Base-by-base conservation (phyloP, 768 basidiomycete genomes). In the Naganishia antarctica region DNA sequence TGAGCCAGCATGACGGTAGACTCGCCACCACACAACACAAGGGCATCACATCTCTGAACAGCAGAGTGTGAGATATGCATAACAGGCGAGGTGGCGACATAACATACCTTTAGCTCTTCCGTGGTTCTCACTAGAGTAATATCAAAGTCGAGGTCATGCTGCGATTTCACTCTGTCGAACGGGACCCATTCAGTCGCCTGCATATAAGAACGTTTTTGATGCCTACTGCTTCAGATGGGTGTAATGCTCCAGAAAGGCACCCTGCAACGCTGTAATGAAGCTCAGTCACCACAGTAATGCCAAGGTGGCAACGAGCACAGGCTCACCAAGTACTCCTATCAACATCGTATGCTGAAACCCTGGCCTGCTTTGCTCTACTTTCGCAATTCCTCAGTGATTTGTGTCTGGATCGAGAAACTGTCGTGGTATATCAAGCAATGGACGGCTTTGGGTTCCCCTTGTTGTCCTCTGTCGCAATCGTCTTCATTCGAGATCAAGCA, bases 11-110 rank as follows among this genome's bases (percentile, higher is more conserved):
- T 97, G 2, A 92, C 90, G 5, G 94, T 97, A 4, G 89, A 91
- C 79, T 98, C 94, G 80, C 94, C 94, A 7, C 93, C 94, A 12
- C 94, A 94, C 67, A 98, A 90, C 66, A 98, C 86, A 51, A 98
- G 81, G 0, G 87, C 93, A 69, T 89, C 84, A 74, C 91, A 94
- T 60, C 72, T 77, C 57, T 73, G 28, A 4, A 45, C 23, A 6
- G 9, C 28, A 29, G 47, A 25, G 29, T 34, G 51, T 26, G 32
- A 57, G 21, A 25, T 3, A 21, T 44, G 40, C 23, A 25, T 13
- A 31, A 44, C 9, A 47, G 26, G 15, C 11, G 5, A 21, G 21
- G 48, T 9, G 15, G 34, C 11, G 25, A 31, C 15, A 18, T 5
- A 43, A 29, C 65, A 43, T 48, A 59, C 66, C 45, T 46, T 28